These are phyloP conservation scores for Cairneyella variabilis DNA, from an alignment of 495 filamentous ascomycete genomes.

Conservation along the genomic window DNA sequence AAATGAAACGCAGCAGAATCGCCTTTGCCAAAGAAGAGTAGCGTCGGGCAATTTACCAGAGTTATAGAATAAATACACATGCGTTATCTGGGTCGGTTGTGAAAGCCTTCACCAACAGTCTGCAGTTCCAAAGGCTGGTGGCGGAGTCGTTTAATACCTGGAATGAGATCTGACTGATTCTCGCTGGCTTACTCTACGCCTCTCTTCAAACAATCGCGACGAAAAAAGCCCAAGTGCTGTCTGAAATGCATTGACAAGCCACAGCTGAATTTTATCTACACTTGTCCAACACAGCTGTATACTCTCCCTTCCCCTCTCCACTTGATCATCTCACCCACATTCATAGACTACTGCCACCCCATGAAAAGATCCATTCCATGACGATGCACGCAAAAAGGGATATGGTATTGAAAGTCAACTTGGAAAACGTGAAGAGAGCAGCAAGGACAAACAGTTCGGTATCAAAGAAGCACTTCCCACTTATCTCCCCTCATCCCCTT, in stretches of 20 bases:
- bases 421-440: background rate
- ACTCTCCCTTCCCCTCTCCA: background rate
- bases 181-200: too few relatives aligned
- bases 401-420: constrained; percentile 18
- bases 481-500: background rate
- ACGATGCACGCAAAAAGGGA: constrained; percentile 14
- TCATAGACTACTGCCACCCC: background rate
- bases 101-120: too few relatives aligned
- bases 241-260: constrained; percentile 7
- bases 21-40: too few relatives aligned
- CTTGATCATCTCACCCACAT: background rate
- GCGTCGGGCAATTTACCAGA: too few relatives aligned
- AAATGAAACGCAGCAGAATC: too few relatives aligned
- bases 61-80: too few relatives aligned
- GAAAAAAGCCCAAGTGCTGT: background rate
- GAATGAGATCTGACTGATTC: too few relatives aligned
- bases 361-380: background rate
- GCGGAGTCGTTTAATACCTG: too few relatives aligned
- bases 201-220: too few relatives aligned
- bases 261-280: constrained; percentile 16
- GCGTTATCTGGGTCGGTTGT: too few relatives aligned
- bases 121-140: too few relatives aligned
- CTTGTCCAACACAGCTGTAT: constrained; percentile 13
- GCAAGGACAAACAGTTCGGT: constrained; percentile 3
- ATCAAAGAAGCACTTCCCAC: constrained; percentile 13